Evolutionary conservation across 345 rosid species (phyloP).

Genomic region (Ceriops zippeliana): DNA sequence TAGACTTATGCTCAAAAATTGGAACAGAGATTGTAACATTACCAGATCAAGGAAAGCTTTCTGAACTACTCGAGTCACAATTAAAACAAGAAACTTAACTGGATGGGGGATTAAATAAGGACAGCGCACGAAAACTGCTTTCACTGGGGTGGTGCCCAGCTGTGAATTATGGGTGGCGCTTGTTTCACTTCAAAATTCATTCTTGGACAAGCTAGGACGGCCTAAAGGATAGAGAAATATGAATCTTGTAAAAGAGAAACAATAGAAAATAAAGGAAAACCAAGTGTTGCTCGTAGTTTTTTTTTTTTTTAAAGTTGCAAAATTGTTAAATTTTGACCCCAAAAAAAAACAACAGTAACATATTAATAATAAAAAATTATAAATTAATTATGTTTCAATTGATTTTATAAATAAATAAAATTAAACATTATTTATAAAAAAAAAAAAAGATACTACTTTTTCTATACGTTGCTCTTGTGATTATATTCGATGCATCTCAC

Average conservation of each 20-base stretch:
- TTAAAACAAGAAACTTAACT: not conserved
- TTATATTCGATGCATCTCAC: conserved; percentile 17
- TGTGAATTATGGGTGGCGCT: too few species aligned
- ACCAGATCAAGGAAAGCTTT: not conserved
- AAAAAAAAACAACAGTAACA: too few species aligned
- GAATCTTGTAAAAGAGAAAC: not conserved
- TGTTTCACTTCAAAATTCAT: not conserved
- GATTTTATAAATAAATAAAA: too few species aligned
- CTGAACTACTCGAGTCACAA: not conserved
- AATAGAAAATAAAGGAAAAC: too few species aligned
- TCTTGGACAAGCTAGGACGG: too few species aligned
- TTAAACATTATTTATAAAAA: not conserved
- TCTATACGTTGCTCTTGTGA: not conserved
- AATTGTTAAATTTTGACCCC: too few species aligned
- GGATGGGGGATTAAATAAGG: not conserved
- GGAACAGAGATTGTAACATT: not conserved
- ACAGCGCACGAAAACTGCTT: conserved; percentile 2
- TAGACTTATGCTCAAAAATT: not conserved
- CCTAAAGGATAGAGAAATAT: too few species aligned
- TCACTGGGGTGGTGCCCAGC: not conserved
- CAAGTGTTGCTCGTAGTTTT: too few species aligned
- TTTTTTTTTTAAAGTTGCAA: too few species aligned
- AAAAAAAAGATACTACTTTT: too few species aligned
- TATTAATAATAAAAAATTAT: too few species aligned
- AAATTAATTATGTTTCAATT: too few species aligned